A percentile compares a stretch with the other conserved stretches of the same genome.
Conservation (phyloP, 495 filamentous ascomycete species). For the Trichocladium antarcticum region DNA sequence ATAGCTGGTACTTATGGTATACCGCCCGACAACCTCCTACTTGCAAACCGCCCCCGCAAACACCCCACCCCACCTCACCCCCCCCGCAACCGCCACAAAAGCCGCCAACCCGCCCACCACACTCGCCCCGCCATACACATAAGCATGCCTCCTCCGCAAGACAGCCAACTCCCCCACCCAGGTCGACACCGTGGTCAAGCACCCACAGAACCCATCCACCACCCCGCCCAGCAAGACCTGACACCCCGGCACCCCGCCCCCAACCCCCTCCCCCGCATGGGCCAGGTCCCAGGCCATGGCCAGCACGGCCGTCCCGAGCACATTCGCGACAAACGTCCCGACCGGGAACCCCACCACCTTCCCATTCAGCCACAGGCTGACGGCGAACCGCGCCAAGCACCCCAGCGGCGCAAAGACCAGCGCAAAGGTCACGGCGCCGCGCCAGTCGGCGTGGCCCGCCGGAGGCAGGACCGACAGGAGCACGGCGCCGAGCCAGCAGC, state of each 20-base stretch:
- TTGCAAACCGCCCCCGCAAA: slow-evolving; percentile 28
- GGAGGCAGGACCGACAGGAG: slow-evolving; percentile 67
- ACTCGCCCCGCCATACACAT: slow-evolving; percentile 62
- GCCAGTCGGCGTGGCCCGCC: slow-evolving; percentile 58
- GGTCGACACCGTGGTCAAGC: slow-evolving; percentile 83
- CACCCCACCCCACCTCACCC: slow-evolving; percentile 62
- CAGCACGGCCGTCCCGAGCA: slow-evolving; percentile 55
- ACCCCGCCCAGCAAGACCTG: slow-evolving; percentile 74
- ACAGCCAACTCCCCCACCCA: slow-evolving; percentile 75
- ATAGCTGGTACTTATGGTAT: too few species aligned
- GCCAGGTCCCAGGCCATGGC: slow-evolving; percentile 65
- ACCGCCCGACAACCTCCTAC: too few species aligned
- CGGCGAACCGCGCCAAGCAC: slow-evolving; percentile 63
- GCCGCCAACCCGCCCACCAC: slow-evolving; percentile 52
- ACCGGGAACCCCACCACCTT: slow-evolving; percentile 63
- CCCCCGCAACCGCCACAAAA: slow-evolving; percentile 67
- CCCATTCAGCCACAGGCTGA: slow-evolving; percentile 55
- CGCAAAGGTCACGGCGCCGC: slow-evolving; percentile 62
- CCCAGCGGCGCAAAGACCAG: slow-evolving; percentile 80
- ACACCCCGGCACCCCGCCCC: slow-evolving; percentile 49
- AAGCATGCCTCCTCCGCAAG: slow-evolving; percentile 54
- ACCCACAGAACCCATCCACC: slow-evolving; percentile 85
- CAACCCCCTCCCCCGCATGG: slow-evolving; percentile 32
- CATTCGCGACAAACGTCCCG: slow-evolving; percentile 80
- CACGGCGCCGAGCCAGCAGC: slow-evolving; percentile 69